Evolutionary conservation across 2,329 filamentous ascomycete genomes (phyloP).

Genomic region (Aspergillus candidus): DNA sequence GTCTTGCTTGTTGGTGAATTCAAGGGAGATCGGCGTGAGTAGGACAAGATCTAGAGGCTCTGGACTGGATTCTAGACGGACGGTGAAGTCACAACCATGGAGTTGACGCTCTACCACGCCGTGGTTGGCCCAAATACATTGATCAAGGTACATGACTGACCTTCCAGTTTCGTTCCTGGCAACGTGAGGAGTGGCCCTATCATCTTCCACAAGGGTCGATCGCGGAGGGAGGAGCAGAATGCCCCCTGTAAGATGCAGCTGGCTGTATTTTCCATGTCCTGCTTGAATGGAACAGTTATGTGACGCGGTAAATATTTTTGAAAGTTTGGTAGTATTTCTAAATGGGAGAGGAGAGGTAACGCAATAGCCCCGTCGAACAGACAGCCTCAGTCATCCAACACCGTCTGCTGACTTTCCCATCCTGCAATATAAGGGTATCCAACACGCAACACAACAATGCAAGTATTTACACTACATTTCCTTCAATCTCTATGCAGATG

Average conservation of each 20-base stretch:
- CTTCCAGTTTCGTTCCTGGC: conserved; percentile 12
- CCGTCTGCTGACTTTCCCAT: background rate
- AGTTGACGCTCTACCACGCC: conserved; percentile 11
- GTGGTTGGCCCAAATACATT: background rate
- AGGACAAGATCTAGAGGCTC: conserved; percentile 17
- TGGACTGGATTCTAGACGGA: conserved; percentile 4
- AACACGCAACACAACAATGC: conserved; percentile 2
- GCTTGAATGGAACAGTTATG: background rate
- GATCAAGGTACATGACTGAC: conserved; percentile 8
- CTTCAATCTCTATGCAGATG: background rate
- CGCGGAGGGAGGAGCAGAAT: conserved; percentile 39
- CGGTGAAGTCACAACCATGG: conserved; percentile 16
- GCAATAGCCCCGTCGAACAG: conserved; percentile 2
- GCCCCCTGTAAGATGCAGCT: conserved; percentile 4
- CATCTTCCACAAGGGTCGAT: conserved; percentile 32
- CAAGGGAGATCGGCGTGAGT: conserved; percentile 14
- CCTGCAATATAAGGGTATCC: conserved; percentile 14
- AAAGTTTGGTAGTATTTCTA: background rate
- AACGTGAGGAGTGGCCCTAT: conserved; percentile 18
- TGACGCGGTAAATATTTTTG: background rate
- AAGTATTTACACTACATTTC: too few relatives aligned
- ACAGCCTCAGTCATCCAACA: background rate
- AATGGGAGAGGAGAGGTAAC: conserved; percentile 7
- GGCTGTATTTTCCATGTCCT: background rate
- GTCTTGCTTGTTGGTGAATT: conserved; percentile 9